Conservation (phyloP, 441 rosid genomes). For the Flueggea neowawraea region DNA sequence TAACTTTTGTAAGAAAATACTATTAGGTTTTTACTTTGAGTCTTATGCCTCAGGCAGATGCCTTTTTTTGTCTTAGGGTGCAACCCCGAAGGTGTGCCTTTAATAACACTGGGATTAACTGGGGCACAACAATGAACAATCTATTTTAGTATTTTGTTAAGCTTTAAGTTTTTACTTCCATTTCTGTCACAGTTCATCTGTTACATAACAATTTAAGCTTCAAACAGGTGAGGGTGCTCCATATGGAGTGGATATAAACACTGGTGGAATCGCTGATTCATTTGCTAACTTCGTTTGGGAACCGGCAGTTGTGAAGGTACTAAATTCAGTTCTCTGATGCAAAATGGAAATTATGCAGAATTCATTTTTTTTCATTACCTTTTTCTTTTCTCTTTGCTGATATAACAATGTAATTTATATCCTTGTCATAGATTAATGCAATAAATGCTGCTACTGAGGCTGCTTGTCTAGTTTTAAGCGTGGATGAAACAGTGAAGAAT, state of each 20-base stretch:
- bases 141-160: too few relatives aligned
- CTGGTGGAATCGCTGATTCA: constrained; percentile 95
- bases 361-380: not conserved
- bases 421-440: constrained; percentile 72
- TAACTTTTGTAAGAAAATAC: too few relatives aligned
- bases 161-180: too few relatives aligned
- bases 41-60: too few relatives aligned
- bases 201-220: not conserved
- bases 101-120: too few relatives aligned
- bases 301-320: constrained; percentile 96
- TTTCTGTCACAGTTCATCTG: too few relatives aligned
- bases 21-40: too few relatives aligned
- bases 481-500: constrained; percentile 97
- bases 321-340: not conserved
- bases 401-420: not conserved
- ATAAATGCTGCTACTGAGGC: constrained; percentile 99
- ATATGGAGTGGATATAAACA: constrained; percentile 96
- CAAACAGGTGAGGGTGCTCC: constrained; percentile 85
- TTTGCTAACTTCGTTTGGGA: constrained; percentile 98
- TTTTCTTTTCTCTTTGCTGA: constrained; percentile 2
- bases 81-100: too few relatives aligned
- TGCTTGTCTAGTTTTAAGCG: constrained; percentile 91
- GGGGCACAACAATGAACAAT: too few relatives aligned
- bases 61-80: too few relatives aligned
- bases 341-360: not conserved